A percentile compares a stretch with the other conserved stretches of the same genome.
Evolutionary conservation across 1,139 yeast species (phyloP).

Genomic region (Saccharomycopsis crataegensis): DNA sequence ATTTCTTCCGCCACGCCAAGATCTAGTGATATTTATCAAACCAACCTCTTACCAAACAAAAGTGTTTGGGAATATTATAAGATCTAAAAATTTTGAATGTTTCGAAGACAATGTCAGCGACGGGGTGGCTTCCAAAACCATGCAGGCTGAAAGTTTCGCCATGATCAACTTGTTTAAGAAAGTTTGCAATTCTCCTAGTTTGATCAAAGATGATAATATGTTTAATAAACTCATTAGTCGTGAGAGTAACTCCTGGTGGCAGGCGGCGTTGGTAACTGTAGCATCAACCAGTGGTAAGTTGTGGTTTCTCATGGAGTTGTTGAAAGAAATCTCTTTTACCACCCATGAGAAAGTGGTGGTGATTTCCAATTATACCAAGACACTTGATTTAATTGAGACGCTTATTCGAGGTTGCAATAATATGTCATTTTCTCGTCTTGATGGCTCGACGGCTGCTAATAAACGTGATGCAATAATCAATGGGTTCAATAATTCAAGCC

Average conservation of each 20-base stretch:
- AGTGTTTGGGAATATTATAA: constrained; percentile 46
- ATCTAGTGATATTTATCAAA: constrained; percentile 67
- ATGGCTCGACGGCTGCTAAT: constrained; percentile 73
- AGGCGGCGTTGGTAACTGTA: neutral
- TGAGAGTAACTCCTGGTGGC: neutral
- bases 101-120: neutral
- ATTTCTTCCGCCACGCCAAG: constrained; percentile 72
- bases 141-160: constrained; percentile 44
- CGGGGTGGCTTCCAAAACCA: neutral
- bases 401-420: constrained; percentile 26
- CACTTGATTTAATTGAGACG: constrained; percentile 65
- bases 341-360: constrained; percentile 71
- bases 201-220: neutral
- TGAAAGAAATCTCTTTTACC: constrained; percentile 37
- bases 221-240: neutral
- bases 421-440: constrained; percentile 56
- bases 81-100: constrained; percentile 32
- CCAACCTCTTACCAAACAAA: constrained; percentile 59
- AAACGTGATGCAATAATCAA: constrained; percentile 60
- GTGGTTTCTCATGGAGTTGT: constrained; percentile 44
- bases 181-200: constrained; percentile 72
- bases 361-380: constrained; percentile 84
- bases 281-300: constrained; percentile 57
- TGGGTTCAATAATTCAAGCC: constrained; percentile 50
- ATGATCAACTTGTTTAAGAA: constrained; percentile 73